A percentile compares a stretch with the other conserved stretches of the same genome.
Evolutionary conservation across 352 stramenopile genomes (phyloP).

Genomic region (Peronospora belbahrii): DNA sequence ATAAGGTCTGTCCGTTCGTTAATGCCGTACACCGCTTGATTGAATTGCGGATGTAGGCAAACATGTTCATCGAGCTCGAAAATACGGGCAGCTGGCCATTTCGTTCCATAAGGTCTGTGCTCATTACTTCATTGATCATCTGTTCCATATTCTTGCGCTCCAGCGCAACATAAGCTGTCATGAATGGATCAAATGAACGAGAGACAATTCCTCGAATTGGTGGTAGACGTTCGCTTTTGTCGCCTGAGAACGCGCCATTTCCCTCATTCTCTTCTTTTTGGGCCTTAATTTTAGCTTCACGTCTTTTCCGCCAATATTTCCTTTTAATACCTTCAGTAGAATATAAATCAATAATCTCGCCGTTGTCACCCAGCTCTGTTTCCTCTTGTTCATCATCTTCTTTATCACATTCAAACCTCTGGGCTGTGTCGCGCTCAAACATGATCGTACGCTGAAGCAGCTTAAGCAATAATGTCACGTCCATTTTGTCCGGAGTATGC

Average conservation of each 20-base stretch:
- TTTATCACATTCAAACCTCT: slow-evolving; percentile 53
- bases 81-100: slow-evolving; percentile 94
- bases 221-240: slow-evolving; percentile 43
- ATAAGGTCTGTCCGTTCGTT: slow-evolving; percentile 97
- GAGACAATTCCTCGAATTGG: slow-evolving; percentile 84
- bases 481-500: slow-evolving; percentile 63
- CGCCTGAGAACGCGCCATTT: slow-evolving; percentile 33
- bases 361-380: slow-evolving; percentile 64
- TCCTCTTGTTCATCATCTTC: slow-evolving; percentile 40
- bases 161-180: slow-evolving; percentile 94
- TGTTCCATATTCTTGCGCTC: slow-evolving; percentile 94
- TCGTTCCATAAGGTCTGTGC: slow-evolving; percentile 90
- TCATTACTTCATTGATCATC: slow-evolving; percentile 88
- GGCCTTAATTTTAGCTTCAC: slow-evolving; percentile 53
- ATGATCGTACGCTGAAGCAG: slow-evolving; percentile 66
- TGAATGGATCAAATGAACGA: slow-evolving; percentile 95
- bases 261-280: slow-evolving; percentile 61
- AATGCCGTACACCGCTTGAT: slow-evolving; percentile 95
- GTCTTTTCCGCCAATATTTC: slow-evolving; percentile 69
- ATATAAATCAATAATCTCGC: slow-evolving; percentile 60
- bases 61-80: slow-evolving; percentile 95
- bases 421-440: slow-evolving; percentile 68
- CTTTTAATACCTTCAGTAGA: slow-evolving; percentile 71
- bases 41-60: slow-evolving; percentile 98
- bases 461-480: slow-evolving; percentile 65